Conservation (phyloP, 176 grass and related monocot species). For the Eleusine indica region DNA sequence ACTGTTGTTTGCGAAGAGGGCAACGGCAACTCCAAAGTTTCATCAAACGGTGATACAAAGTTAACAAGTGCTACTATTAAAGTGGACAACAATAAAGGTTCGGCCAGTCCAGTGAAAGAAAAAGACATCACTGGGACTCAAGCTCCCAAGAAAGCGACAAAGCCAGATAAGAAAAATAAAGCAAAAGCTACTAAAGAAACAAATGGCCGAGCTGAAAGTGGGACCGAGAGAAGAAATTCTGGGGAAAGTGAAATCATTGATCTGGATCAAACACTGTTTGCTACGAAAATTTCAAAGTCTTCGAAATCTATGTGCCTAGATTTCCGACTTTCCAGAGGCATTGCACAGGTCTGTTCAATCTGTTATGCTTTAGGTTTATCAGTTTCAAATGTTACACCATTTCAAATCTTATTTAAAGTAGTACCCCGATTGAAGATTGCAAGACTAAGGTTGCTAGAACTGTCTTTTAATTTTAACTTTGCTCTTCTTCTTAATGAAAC, state of each 20-base stretch:
- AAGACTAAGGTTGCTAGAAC: background rate
- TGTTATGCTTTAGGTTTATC: constrained; percentile 8
- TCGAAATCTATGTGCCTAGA: constrained; percentile 97
- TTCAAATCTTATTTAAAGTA: background rate
- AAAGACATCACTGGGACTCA: constrained; percentile 38
- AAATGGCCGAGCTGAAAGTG: constrained; percentile 27
- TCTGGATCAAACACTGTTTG: constrained; percentile 64
- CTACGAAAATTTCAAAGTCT: constrained; percentile 75
- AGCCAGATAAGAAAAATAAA: constrained; percentile 49
- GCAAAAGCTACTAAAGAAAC: constrained; percentile 57
- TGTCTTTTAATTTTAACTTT: constrained; percentile 11
- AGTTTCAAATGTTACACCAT: background rate
- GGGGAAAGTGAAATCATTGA: constrained; percentile 57
- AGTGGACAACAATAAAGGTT: constrained; percentile 31
- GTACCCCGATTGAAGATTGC: background rate
- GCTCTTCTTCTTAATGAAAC: too few relatives aligned
- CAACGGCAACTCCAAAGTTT: constrained; percentile 39
- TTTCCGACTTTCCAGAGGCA: constrained; percentile 93
- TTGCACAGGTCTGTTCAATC: constrained; percentile 76
- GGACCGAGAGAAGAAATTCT: constrained; percentile 21
- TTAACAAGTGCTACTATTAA: constrained; percentile 28
- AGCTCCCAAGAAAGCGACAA: constrained; percentile 36
- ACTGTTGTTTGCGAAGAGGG: constrained; percentile 80
- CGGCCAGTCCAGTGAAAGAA: constrained; percentile 35
- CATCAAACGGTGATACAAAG: constrained; percentile 32